Percentiles rank a stretch among this genome's conserved stretches.
Evolutionary conservation across 1,284 basidiomycete genomes (phyloP).

Genomic region (Phylloboletellus chloephorus): DNA sequence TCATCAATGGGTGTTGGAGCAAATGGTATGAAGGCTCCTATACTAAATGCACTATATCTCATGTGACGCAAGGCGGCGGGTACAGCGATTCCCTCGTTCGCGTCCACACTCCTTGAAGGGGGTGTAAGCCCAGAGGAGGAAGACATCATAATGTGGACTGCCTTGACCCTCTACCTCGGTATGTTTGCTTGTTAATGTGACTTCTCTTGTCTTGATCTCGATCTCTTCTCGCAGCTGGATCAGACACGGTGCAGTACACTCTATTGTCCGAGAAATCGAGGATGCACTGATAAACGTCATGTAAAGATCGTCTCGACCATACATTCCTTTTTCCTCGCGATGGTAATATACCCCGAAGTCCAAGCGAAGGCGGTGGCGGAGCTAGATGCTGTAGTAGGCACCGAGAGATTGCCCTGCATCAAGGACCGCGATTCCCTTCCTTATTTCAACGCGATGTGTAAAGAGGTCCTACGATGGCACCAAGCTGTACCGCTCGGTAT

Average conservation of each 20-base stretch:
- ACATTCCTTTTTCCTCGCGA: conserved; percentile 28
- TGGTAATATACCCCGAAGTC: conserved; percentile 24
- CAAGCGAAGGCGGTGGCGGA: conserved; percentile 23
- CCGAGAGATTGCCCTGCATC: conserved; percentile 17
- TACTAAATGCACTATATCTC: background rate
- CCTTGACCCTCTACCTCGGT: conserved; percentile 12
- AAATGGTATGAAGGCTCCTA: conserved; percentile 33
- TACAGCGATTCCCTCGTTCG: conserved; percentile 34
- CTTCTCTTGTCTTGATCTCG: background rate
- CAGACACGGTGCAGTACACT: conserved; percentile 19
- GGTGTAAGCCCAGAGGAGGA: conserved; percentile 21
- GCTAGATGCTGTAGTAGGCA: conserved; percentile 22
- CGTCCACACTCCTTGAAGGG: conserved; percentile 24
- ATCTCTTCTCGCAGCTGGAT: conserved; percentile 17
- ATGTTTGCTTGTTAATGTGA: background rate
- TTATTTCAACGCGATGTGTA: conserved; percentile 24
- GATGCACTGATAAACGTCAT: background rate
- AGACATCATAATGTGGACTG: conserved; percentile 23
- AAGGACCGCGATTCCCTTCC: conserved; percentile 19
- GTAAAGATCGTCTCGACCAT: conserved; percentile 36
- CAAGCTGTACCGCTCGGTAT: conserved; percentile 13
- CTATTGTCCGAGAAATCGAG: conserved; percentile 1
- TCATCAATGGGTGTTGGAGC: conserved; percentile 35
- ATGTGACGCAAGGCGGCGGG: conserved; percentile 34
- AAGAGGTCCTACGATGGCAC: conserved; percentile 26